Conservation (phyloP, 345 rosid species). For the Zanthoxylum bungeanum region DNA sequence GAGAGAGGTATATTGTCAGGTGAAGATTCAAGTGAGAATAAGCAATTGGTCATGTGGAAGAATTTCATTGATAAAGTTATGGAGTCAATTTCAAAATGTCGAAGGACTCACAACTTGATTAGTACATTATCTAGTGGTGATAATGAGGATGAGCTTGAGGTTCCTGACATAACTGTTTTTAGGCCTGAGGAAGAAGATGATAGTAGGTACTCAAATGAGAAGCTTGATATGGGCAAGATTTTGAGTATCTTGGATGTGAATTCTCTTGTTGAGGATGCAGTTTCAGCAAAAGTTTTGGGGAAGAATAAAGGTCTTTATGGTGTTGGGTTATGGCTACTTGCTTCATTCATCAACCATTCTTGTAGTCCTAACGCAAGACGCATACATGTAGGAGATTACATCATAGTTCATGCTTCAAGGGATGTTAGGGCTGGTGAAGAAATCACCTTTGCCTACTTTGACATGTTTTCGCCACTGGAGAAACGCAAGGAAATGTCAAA, state of each 20-base stretch:
- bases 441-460: slow-evolving; percentile 69
- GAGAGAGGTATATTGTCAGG: slow-evolving; percentile 73
- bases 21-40: slow-evolving; percentile 49
- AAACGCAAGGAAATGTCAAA: slow-evolving; percentile 62
- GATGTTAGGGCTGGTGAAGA: slow-evolving; percentile 84
- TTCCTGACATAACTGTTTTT: slow-evolving; percentile 57
- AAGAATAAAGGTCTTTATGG: slow-evolving; percentile 75
- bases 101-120: slow-evolving; percentile 39
- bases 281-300: slow-evolving; percentile 72
- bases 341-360: slow-evolving; percentile 88
- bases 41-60: slow-evolving; percentile 85
- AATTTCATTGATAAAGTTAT: slow-evolving; percentile 56
- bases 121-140: slow-evolving; percentile 55
- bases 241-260: slow-evolving; percentile 78
- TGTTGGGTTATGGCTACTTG: slow-evolving; percentile 67
- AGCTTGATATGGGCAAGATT: slow-evolving; percentile 42
- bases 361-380: slow-evolving; percentile 73
- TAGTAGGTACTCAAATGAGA: slow-evolving; percentile 11
- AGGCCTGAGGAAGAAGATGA: slow-evolving; percentile 44
- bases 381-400: slow-evolving; percentile 66
- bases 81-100: slow-evolving; percentile 40
- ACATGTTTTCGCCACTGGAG: slow-evolving; percentile 42
- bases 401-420: slow-evolving; percentile 66
- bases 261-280: slow-evolving; percentile 77
- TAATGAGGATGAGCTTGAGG: slow-evolving; percentile 47